A percentile compares a stretch with the other conserved stretches of the same genome.
phyloP scores from a whole-genome alignment of 768 basidiomycete species.

The Psilocybe tampanensis region DNA sequence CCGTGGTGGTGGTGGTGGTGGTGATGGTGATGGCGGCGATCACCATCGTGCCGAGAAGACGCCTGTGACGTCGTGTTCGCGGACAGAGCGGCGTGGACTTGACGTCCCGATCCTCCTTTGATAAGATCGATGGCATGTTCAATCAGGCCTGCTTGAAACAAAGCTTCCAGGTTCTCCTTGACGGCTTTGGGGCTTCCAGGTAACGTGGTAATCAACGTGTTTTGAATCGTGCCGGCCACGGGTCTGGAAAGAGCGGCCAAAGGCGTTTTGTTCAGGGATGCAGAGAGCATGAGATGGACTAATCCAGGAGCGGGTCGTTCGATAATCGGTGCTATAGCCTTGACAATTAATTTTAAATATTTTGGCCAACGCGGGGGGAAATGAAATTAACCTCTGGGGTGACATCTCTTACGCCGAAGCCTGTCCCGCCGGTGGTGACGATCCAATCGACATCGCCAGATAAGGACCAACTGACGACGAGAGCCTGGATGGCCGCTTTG shows the following conservation, averaged over 20 bases:
- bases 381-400: conserved; percentile 73
- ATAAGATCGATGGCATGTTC: conserved; percentile 75
- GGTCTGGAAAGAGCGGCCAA: conserved; percentile 84
- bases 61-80: conserved; percentile 10
- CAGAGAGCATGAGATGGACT: conserved; percentile 69
- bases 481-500: conserved; percentile 45
- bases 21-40: conserved; percentile 38
- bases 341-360: not conserved
- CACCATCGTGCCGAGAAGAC: no score
- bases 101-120: conserved; percentile 64
- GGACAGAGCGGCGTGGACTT: conserved; percentile 53
- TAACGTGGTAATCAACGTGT: conserved; percentile 75
- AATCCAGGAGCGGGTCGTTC: conserved; percentile 72
- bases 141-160: conserved; percentile 60
- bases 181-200: conserved; percentile 89
- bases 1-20: conserved; percentile 30
- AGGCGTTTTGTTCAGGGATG: conserved; percentile 74
- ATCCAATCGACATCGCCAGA: conserved; percentile 65
- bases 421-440: conserved; percentile 87
- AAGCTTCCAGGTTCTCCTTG: conserved; percentile 68
- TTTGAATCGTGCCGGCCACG: conserved; percentile 70
- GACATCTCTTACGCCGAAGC: conserved; percentile 77
- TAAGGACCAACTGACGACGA: conserved; percentile 48
- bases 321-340: conserved; percentile 64
- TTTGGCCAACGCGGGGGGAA: not conserved